Conservation (phyloP, 306 rosid species). For the Nissolia schottii region DNA sequence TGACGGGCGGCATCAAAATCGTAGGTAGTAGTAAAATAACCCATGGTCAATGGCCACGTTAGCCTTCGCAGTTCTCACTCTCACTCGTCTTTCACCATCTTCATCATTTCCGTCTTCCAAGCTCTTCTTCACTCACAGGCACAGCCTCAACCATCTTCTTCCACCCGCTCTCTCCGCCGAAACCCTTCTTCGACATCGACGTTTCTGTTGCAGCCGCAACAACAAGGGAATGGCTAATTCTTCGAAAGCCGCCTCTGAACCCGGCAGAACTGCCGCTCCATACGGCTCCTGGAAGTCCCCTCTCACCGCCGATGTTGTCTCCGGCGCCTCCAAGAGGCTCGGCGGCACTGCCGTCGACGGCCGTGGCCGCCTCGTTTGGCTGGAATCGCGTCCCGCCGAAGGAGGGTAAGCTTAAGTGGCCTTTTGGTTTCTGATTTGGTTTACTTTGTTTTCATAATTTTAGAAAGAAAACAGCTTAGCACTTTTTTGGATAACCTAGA, state of each 20-base stretch:
- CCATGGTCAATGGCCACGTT: slow-evolving; percentile 18
- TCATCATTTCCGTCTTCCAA: background rate
- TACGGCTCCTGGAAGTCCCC: slow-evolving; percentile 96
- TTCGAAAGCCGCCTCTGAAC: slow-evolving; percentile 20
- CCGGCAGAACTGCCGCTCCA: slow-evolving; percentile 48
- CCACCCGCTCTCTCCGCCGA: background rate
- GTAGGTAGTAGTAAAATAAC: background rate
- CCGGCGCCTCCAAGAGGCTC: slow-evolving; percentile 75
- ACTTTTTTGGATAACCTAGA: background rate
- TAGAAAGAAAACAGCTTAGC: background rate
- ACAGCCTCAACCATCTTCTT: background rate
- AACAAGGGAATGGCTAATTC: slow-evolving; percentile 46
- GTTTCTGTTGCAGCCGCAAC: background rate
- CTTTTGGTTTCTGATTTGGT: background rate
- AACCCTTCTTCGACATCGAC: background rate
- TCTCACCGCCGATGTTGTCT: slow-evolving; percentile 78
- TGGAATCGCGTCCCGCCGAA: slow-evolving; percentile 83
- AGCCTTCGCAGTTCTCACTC: background rate
- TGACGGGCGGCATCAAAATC: too few species aligned
- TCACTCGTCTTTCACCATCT: background rate
- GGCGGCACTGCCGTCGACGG: slow-evolving; percentile 72
- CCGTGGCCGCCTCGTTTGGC: slow-evolving; percentile 76
- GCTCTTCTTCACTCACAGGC: background rate
- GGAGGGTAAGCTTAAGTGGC: slow-evolving; percentile 47
- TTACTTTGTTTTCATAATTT: background rate